Evolutionary conservation across 2,329 filamentous ascomycete species (phyloP), one percentile per base, ranked within the genome.

Genomic region (Clarireedia monteithiana): DNA sequence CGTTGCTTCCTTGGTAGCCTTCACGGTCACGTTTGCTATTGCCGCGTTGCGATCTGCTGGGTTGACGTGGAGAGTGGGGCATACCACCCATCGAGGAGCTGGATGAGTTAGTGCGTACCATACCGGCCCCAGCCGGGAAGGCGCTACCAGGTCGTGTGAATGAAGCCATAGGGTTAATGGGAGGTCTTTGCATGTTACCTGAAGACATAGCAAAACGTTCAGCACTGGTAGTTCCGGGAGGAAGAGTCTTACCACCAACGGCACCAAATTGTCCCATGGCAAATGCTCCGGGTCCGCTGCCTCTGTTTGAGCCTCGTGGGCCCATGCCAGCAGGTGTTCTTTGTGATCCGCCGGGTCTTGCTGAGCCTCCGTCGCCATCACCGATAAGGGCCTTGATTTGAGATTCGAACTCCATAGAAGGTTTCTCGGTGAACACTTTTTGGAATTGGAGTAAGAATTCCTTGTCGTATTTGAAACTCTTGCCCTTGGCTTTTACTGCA

Each of bases 381-480:
- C 92, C 92, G 63, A 99, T 85, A 72, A 76, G 86, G 79, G 74
- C 88, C 85, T 80, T 92, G 80, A 99, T 85, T 68, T 94, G 91
- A 62, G 86, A 80, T 68, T 95, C 88, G 83, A 96, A 99, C 68
- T 97, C 92, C 45, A 91, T 73, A 0, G 91, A 95, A 14, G 94
- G 94, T 75, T 96, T 95, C 77, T 99, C 94, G 60, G 90, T 95
- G 75, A 96, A 99, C 20, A 96, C 90, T 65, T 83, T 83, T 75
- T 96, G 89, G 79, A 99, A 99, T 70, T 99, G 94, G 30, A 99
- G 79, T 74, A 99, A 77, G 78, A 99, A 99, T 66, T 87, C 86
- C 67, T 91, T 89, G 74, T 97, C 91, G 72, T 99, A 99, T 71
- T 95, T 91, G 77, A 95, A 95, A 44, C 84, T 86, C 71, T 84